These are phyloP conservation scores for Cadophora luteo-olivacea DNA, from an alignment of 2,329 filamentous ascomycete species.

Conservation along the genomic window DNA sequence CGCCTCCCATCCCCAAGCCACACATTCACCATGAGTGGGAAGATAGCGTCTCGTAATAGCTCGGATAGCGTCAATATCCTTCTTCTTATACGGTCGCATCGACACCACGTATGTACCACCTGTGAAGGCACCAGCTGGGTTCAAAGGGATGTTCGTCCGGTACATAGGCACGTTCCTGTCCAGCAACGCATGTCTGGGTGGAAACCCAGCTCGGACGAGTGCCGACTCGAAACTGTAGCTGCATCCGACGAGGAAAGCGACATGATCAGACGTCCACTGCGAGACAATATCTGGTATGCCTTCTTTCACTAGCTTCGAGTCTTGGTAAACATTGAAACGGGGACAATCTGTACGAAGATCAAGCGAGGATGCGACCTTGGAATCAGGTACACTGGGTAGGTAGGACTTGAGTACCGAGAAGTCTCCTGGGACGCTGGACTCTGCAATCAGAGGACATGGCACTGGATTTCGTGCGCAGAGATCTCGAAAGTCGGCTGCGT, in stretches of 20 bases:
- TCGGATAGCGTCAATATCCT: slow-evolving; percentile 59
- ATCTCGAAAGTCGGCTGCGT: slow-evolving; percentile 62
- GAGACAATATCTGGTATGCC: slow-evolving; percentile 52
- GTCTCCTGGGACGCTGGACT: slow-evolving; percentile 53
- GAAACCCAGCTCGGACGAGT: slow-evolving; percentile 56
- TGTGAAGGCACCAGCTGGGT: slow-evolving; percentile 64
- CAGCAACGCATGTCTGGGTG: slow-evolving; percentile 56
- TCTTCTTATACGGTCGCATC: slow-evolving; percentile 62
- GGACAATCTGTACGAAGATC: slow-evolving; percentile 66
- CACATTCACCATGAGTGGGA: slow-evolving; percentile 67
- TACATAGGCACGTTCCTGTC: slow-evolving; percentile 67
- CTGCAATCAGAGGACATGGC: slow-evolving; percentile 64
- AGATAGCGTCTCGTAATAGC: slow-evolving; percentile 60
- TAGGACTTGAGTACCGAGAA: slow-evolving; percentile 50
- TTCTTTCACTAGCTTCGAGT: slow-evolving; percentile 50
- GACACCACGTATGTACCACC: slow-evolving; percentile 63
- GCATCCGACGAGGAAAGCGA: slow-evolving; percentile 69
- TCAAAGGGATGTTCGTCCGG: slow-evolving; percentile 60
- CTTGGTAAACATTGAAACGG: slow-evolving; percentile 63
- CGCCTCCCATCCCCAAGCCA: slow-evolving; percentile 70
- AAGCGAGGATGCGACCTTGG: slow-evolving; percentile 49
- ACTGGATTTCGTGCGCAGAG: slow-evolving; percentile 68
- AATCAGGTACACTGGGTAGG: slow-evolving; percentile 42
- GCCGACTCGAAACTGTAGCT: slow-evolving; percentile 69
- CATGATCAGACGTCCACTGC: slow-evolving; percentile 64